Evolutionary conservation across 2,329 filamentous ascomycete species (phyloP).

Genomic region (Albifimbria verrucaria): DNA sequence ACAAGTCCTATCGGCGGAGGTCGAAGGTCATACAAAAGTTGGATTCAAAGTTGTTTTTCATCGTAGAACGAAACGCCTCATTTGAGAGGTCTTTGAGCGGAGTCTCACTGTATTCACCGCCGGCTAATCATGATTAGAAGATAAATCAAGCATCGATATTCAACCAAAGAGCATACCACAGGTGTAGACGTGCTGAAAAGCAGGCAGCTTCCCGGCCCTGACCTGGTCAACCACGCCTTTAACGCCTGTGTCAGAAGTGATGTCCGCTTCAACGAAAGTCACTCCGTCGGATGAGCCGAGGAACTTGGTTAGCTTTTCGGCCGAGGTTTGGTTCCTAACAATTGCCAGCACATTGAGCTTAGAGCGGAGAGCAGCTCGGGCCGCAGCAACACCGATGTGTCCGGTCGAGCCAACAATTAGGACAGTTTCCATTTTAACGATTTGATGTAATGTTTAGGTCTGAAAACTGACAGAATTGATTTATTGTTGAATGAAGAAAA

Average conservation of each 20-base stretch:
- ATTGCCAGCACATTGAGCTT: conserved; percentile 30
- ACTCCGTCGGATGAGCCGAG: conserved; percentile 25
- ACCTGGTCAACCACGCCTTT: conserved; percentile 31
- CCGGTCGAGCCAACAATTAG: conserved; percentile 35
- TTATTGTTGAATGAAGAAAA: too few species aligned
- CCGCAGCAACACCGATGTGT: conserved; percentile 32
- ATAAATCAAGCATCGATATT: neutral
- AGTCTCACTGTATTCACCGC: conserved; percentile 18
- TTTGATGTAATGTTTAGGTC: too few species aligned
- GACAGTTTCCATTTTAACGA: conserved; percentile 30
- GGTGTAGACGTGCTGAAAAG: conserved; percentile 35
- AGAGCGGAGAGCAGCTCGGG: conserved; percentile 24
- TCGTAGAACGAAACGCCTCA: conserved; percentile 13
- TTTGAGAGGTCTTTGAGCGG: conserved; percentile 18
- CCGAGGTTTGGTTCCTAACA: conserved; percentile 30
- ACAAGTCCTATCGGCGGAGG: conserved; percentile 5
- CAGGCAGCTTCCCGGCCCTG: conserved; percentile 26
- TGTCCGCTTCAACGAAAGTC: conserved; percentile 28
- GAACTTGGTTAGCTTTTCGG: conserved; percentile 28
- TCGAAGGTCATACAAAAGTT: conserved; percentile 25
- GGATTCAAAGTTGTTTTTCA: conserved; percentile 17
- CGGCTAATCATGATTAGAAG: conserved; percentile 18
- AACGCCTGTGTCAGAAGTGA: conserved; percentile 25
- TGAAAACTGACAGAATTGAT: too few species aligned
- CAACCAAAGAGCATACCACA: conserved; percentile 25